Evolutionary conservation across 345 rosid species (phyloP).

Genomic region (Carallia pectinifolia): DNA sequence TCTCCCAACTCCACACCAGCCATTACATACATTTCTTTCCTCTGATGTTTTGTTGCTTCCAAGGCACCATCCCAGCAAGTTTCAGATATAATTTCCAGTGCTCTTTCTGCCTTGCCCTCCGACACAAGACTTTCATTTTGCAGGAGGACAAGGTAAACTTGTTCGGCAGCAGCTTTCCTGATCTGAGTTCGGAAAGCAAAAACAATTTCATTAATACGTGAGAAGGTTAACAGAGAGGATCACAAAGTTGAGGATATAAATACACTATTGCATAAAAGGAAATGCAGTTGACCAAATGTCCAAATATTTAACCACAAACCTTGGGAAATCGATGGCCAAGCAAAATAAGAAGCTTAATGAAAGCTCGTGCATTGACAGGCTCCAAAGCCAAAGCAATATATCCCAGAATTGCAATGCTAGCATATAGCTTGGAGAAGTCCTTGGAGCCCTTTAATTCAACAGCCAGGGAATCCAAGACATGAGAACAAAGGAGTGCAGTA

Average conservation of each 20-base stretch:
- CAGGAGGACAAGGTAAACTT: slow-evolving; percentile 66
- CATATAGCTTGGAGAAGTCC: slow-evolving; percentile 69
- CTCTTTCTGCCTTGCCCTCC: slow-evolving; percentile 59
- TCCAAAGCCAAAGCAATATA: slow-evolving; percentile 62
- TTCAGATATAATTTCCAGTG: slow-evolving; percentile 55
- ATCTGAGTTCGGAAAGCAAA: slow-evolving; percentile 42
- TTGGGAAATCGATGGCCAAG: slow-evolving; percentile 82
- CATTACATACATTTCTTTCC: slow-evolving; percentile 51
- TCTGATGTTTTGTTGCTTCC: slow-evolving; percentile 46
- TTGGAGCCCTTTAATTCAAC: slow-evolving; percentile 68
- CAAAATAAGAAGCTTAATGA: slow-evolving; percentile 60
- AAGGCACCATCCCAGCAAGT: slow-evolving; percentile 81
- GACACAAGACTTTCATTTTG: slow-evolving; percentile 58
- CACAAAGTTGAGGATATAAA: not conserved
- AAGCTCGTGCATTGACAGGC: slow-evolving; percentile 50
- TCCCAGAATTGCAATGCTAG: slow-evolving; percentile 77
- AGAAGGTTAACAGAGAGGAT: not conserved
- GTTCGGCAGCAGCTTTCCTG: slow-evolving; percentile 71
- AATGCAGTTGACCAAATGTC: not conserved
- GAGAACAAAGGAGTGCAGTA: slow-evolving; percentile 47
- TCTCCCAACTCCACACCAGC: slow-evolving; percentile 51
- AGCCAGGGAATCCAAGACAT: slow-evolving; percentile 63
- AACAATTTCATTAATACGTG: not conserved
- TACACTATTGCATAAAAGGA: too few species aligned
- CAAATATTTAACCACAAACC: slow-evolving; percentile 35